Evolutionary conservation across 208 protist genomes (phyloP).

Genomic region (Acanthamoeba castellanii): DNA sequence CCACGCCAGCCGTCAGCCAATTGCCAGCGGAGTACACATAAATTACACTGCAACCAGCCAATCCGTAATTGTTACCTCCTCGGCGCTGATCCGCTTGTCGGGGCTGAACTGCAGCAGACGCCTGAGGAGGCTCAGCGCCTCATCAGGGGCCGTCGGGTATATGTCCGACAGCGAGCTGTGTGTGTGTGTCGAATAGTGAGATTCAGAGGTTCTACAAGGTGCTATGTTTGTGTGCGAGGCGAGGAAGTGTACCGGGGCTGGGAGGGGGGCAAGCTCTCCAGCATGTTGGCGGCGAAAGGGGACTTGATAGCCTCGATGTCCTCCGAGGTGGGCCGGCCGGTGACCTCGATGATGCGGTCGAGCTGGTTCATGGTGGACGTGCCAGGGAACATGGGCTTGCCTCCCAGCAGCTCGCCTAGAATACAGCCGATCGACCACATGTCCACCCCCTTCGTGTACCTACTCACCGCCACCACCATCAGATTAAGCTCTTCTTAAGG

Average conservation of each 20-base stretch:
- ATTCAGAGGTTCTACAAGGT: no score
- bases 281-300: constrained; percentile 95
- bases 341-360: constrained; percentile 64
- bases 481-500: not conserved
- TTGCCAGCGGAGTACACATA: no score
- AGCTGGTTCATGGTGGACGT: constrained; percentile 96
- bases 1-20: no score
- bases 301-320: constrained; percentile 96
- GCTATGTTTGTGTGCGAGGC: no score
- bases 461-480: constrained; percentile 50
- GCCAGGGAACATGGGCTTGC: constrained; percentile 92
- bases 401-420: constrained; percentile 95
- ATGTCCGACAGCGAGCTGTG: constrained; percentile 91
- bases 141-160: constrained; percentile 93
- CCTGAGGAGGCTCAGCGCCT: constrained; percentile 95
- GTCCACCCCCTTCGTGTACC: constrained; percentile 97
- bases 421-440: constrained; percentile 99
- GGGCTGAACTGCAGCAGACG: constrained; percentile 97
- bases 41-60: no score
- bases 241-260: constrained; percentile 80
- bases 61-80: constrained; percentile 88
- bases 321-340: constrained; percentile 76
- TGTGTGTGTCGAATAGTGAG: no score
- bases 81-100: constrained; percentile 93
- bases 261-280: constrained; percentile 92